A percentile compares a stretch with the other conserved stretches of the same genome.
Conservation (phyloP, 2,329 filamentous ascomycete species). For the Penicillium sp. region DNA sequence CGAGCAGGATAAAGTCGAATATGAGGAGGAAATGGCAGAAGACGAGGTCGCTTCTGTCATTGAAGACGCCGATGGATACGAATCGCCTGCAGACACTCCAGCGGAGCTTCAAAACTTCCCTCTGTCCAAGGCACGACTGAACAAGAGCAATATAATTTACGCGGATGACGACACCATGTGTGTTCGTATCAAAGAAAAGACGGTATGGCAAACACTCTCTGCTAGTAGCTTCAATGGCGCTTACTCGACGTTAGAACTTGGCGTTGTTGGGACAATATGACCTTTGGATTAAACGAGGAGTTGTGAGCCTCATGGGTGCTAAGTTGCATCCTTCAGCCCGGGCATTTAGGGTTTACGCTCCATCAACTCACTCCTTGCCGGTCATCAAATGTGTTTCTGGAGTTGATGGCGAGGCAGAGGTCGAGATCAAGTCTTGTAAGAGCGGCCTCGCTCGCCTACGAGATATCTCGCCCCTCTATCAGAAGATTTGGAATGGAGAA, state of each 20-base stretch:
- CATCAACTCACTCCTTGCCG: constrained; percentile 63
- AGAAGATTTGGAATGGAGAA: constrained; percentile 58
- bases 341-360: constrained; percentile 59
- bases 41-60: constrained; percentile 33
- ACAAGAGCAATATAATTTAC: constrained; percentile 47
- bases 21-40: constrained; percentile 28
- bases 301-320: constrained; percentile 64
- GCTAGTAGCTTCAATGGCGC: constrained; percentile 10
- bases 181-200: constrained; percentile 48
- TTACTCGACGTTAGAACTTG: constrained; percentile 45
- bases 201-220: constrained; percentile 34
- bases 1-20: constrained; percentile 20
- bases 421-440: constrained; percentile 56
- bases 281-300: constrained; percentile 62
- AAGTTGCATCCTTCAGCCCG: constrained; percentile 56
- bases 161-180: constrained; percentile 46
- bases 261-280: constrained; percentile 61
- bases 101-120: constrained; percentile 46
- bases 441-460: constrained; percentile 53
- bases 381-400: constrained; percentile 56
- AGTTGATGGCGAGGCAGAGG: constrained; percentile 51
- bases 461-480: constrained; percentile 58
- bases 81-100: constrained; percentile 40
- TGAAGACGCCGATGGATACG: constrained; percentile 40
- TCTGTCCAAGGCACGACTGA: constrained; percentile 46